Conservation (phyloP, 1,284 basidiomycete species). For the Ustilago loliicola region DNA sequence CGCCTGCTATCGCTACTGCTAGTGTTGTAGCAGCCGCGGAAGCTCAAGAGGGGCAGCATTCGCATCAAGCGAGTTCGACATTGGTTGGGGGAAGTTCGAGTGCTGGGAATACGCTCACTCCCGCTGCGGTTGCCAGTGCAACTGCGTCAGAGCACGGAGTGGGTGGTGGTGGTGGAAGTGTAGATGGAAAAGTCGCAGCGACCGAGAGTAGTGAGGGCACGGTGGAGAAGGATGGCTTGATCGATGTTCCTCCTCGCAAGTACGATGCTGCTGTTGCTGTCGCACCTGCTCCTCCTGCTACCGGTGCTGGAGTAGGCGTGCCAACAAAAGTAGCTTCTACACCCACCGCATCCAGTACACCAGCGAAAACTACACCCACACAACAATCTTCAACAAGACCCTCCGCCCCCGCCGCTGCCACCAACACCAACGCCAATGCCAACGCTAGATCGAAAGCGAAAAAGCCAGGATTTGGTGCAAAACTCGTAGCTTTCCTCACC, state of each 20-base stretch:
- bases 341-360: background rate
- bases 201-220: slow-evolving; percentile 42
- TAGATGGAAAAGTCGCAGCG: background rate
- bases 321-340: background rate
- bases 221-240: slow-evolving; percentile 41
- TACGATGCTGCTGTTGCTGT: slow-evolving; percentile 12
- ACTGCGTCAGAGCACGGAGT: background rate
- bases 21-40: background rate
- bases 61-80: slow-evolving; percentile 41
- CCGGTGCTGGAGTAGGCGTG: background rate
- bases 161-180: background rate
- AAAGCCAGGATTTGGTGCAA: slow-evolving; percentile 35
- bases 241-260: slow-evolving; percentile 28
- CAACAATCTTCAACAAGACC: background rate
- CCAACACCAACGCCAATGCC: background rate
- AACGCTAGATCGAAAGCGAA: background rate
- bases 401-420: no score
- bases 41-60: slow-evolving; percentile 19
- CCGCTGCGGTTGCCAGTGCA: background rate
- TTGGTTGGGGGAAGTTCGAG: slow-evolving; percentile 35
- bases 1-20: slow-evolving; percentile 12
- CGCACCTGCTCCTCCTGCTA: background rate
- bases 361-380: slow-evolving; percentile 11
- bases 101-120: slow-evolving; percentile 31
- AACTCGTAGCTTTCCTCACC: slow-evolving; percentile 54